Percentiles rank a stretch among this genome's conserved stretches.
Evolutionary conservation across 2,329 filamentous ascomycete species (phyloP).

Genomic region (Colletotrichum tabaci): DNA sequence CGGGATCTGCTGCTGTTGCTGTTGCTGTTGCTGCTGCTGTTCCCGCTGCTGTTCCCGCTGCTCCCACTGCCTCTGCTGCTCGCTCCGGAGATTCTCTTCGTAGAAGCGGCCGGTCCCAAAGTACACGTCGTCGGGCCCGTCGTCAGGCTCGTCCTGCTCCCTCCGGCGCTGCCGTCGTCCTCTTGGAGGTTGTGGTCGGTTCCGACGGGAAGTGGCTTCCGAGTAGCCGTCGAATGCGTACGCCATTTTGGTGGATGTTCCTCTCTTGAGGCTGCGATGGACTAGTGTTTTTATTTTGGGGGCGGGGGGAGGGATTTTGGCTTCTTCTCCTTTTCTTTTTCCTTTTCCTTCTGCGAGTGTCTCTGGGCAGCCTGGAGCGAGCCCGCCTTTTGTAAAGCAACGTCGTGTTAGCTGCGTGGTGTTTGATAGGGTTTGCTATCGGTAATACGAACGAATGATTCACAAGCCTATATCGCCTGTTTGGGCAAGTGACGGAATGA

Average conservation of each 20-base stretch:
- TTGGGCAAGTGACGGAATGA: neutral
- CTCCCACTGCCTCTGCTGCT: conserved; percentile 4
- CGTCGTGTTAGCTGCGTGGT: neutral
- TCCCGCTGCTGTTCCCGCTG: neutral
- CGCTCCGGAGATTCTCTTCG: conserved; percentile 14
- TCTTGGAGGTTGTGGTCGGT: neutral
- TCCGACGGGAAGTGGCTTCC: conserved; percentile 5
- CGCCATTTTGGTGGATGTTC: neutral
- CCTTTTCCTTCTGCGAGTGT: too few species aligned
- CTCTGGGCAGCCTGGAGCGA: too few species aligned
- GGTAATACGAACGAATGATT: conserved; percentile 6
- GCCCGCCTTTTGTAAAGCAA: neutral
- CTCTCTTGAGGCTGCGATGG: neutral
- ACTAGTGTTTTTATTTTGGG: neutral
- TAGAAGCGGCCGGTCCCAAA: conserved; percentile 19
- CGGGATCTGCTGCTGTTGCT: conserved; percentile 1
- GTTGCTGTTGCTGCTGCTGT: conserved; percentile 2
- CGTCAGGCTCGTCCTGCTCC: too few species aligned
- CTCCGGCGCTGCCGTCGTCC: neutral
- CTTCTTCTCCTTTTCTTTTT: too few species aligned
- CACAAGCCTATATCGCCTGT: neutral
- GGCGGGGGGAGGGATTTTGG: too few species aligned
- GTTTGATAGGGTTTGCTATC: neutral
- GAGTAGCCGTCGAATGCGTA: conserved; percentile 39
- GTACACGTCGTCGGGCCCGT: neutral